Conservation (phyloP, 257 asterid genomes). For the Nicotiana sylvestris region DNA sequence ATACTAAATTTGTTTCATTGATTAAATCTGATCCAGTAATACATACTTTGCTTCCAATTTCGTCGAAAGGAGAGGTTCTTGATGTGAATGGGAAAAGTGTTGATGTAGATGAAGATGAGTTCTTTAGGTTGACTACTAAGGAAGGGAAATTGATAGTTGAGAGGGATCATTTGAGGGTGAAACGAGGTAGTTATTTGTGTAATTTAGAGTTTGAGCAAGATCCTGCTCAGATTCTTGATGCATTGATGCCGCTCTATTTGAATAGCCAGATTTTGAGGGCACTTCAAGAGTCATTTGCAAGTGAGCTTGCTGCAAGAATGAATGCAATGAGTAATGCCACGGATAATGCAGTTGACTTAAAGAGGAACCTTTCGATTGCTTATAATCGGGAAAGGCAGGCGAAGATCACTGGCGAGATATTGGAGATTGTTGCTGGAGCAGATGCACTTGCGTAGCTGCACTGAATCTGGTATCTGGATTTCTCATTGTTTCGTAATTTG, state of each 20-base stretch:
- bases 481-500: background rate
- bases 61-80: constrained; percentile 39
- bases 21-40: constrained; percentile 59
- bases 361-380: constrained; percentile 45
- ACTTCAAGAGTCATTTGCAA: constrained; percentile 76
- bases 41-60: constrained; percentile 61
- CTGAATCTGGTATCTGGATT: constrained; percentile 1
- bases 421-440: constrained; percentile 79
- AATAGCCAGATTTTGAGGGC: constrained; percentile 78
- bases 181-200: constrained; percentile 18
- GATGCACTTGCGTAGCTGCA: constrained; percentile 39
- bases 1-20: constrained; percentile 62
- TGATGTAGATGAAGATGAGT: constrained; percentile 56
- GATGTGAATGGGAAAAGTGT: constrained; percentile 51
- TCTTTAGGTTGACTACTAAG: constrained; percentile 59
- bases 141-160: constrained; percentile 57
- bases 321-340: constrained; percentile 74
- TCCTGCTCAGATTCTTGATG: constrained; percentile 84
- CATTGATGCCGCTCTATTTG: constrained; percentile 71
- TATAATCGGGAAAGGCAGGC: constrained; percentile 72
- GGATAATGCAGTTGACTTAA: constrained; percentile 64
- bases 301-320: constrained; percentile 73
- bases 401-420: constrained; percentile 61
- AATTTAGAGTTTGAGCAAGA: constrained; percentile 72
- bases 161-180: constrained; percentile 39